These are phyloP conservation scores for maize (Zea mays) DNA, from an alignment of 176 grass and related monocot species.

Conservation along the genomic window Zm-B73-REFERENCE-NAM-5.0 NC_050098.1:199109001-199109500, in stretches of 20 bases:
- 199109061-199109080: background rate
- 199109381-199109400: slow-evolving; percentile 27
- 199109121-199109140: slow-evolving; percentile 28
- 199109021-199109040: slow-evolving; percentile 41
- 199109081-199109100: background rate
- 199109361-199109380: slow-evolving; percentile 12
- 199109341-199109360: background rate
- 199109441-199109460: slow-evolving; percentile 21
- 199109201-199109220: slow-evolving; percentile 46
- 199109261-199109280: slow-evolving; percentile 27
- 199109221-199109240: slow-evolving; percentile 51
- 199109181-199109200: slow-evolving; percentile 37
- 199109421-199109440: slow-evolving; percentile 45
- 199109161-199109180: slow-evolving; percentile 54
- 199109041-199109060: slow-evolving; percentile 28
- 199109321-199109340: background rate
- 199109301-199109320: background rate
- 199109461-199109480: slow-evolving; percentile 1
- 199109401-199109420: slow-evolving; percentile 41
- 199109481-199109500: slow-evolving; percentile 47
- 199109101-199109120: slow-evolving; percentile 22
- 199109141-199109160: background rate
- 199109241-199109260: slow-evolving; percentile 19
- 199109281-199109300: slow-evolving; percentile 44
- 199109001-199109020: slow-evolving; percentile 60